Evolutionary conservation across 1,284 basidiomycete genomes (phyloP).

Genomic region (Trichosporon sp.): DNA sequence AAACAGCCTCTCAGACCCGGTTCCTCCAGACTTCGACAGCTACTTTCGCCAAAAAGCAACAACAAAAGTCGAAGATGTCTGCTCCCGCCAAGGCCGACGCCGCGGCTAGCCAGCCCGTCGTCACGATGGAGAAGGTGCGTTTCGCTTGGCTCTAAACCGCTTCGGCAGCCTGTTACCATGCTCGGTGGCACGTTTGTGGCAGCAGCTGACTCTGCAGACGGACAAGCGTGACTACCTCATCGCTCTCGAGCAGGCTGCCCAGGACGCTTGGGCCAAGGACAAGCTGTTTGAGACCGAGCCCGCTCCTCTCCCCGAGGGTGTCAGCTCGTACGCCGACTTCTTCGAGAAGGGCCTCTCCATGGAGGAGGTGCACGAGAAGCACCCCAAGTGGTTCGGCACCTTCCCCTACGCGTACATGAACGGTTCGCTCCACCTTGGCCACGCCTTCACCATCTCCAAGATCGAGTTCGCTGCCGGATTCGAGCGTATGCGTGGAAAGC

Average conservation of each 20-base stretch:
- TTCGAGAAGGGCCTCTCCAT: conserved; percentile 51
- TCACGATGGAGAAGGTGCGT: conserved; percentile 47
- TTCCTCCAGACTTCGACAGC: not conserved
- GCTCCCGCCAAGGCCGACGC: conserved; percentile 27
- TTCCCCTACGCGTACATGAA: conserved; percentile 99
- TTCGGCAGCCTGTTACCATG: not conserved
- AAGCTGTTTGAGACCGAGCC: conserved; percentile 74
- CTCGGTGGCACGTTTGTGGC: not conserved
- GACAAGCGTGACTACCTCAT: conserved; percentile 85
- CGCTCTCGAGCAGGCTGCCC: conserved; percentile 76
- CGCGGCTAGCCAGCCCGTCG: conserved; percentile 34
- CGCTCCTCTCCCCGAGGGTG: conserved; percentile 63
- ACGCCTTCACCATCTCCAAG: conserved; percentile 98
- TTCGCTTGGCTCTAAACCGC: not conserved
- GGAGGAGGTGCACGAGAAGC: conserved; percentile 56
- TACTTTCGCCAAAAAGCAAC: not conserved
- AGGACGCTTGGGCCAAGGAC: conserved; percentile 65
- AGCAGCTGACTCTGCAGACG: conserved; percentile 57
- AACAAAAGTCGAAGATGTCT: conserved; percentile 3
- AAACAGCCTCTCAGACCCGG: not conserved
- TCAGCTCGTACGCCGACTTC: conserved; percentile 58
- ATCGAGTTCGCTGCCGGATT: conserved; percentile 96
- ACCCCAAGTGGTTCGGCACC: conserved; percentile 96
- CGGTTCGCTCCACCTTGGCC: conserved; percentile 92
- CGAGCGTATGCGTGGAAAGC: conserved; percentile 91